Base-by-base conservation (phyloP, 306 rosid genomes). In the Dicorynia guianensis region DNA sequence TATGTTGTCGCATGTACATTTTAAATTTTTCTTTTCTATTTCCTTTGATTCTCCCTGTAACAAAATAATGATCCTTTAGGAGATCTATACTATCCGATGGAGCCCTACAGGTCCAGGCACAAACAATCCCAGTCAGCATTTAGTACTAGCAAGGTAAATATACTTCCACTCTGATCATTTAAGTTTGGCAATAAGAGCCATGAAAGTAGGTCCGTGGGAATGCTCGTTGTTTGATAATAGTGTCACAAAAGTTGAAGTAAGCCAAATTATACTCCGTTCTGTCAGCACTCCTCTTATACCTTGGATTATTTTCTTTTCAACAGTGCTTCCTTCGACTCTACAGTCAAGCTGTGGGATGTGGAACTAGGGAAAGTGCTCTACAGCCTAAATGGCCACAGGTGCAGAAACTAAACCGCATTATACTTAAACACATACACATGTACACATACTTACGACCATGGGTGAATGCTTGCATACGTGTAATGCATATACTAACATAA, bases 41-140 rank as follows among this genome's bases (percentile, higher is more conserved):
- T n/a, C 65, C 57, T 19, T 42, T 52, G 13, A 42, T 67, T 53
- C 55, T 62, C 56, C 44, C 54, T 48, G 68, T 71, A 40, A 62
- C 30, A 17, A 66, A 40, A 42, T 48, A 50, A 17, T 58, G 52
- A 18, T 62, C 55, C 68, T 67, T 44, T 58, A 89, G 90, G 93
- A 85, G 83, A 89, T 89, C 67, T 89, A 89, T 84, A 86, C 93
- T 14, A 86, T 86, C 76, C 82, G 89, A 15, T 89, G 93, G 93
- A 89, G 93, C 55, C 93, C 93, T 36, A 72, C 90, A 30, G 93
- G 93, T 56, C 80, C 89, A 2, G 80, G 87, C 68, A 76, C 93
- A 15, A 72, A 64, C 77, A 80, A 82, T 73, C 89, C 93, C 44
- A 89, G 72, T 71, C 86, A 80, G 61, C 81, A 81, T 72, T 79